Conservation (phyloP, 345 rosid genomes). For the Heritiera littoralis region DNA sequence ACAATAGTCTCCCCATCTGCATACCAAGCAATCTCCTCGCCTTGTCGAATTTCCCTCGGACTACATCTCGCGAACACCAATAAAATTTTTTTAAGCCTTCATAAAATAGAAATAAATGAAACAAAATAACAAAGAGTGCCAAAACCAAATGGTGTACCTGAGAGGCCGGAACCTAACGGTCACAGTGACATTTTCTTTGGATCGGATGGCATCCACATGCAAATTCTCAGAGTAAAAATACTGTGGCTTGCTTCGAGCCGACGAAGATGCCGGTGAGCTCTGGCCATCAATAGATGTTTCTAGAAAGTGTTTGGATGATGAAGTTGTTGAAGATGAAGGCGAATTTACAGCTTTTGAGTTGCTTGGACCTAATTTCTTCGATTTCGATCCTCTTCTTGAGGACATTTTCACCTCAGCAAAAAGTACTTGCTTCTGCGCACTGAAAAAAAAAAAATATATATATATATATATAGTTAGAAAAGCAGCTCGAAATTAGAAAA, state of each 20-base stretch:
- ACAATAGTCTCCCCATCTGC: slow-evolving; percentile 97
- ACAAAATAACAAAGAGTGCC: not conserved
- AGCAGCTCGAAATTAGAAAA: not conserved
- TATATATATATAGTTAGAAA: not conserved
- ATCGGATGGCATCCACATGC: slow-evolving; percentile 44
- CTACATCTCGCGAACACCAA: slow-evolving; percentile 38
- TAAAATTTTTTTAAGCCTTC: slow-evolving; percentile 29
- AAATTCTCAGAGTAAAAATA: slow-evolving; percentile 58
- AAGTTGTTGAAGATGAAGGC: slow-evolving; percentile 82
- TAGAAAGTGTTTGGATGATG: slow-evolving; percentile 72
- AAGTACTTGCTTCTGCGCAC: slow-evolving; percentile 27
- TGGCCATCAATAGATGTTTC: slow-evolving; percentile 85
- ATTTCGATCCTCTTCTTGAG: slow-evolving; percentile 60
- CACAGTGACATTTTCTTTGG: slow-evolving; percentile 90
- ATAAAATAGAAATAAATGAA: slow-evolving; percentile 17
- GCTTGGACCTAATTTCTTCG: slow-evolving; percentile 49
- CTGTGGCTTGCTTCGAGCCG: slow-evolving; percentile 84
- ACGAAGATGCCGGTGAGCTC: slow-evolving; percentile 96
- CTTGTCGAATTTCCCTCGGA: slow-evolving; percentile 94
- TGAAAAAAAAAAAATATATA: slow-evolving; percentile 24
- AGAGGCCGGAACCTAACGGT: slow-evolving; percentile 98
- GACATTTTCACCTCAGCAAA: slow-evolving; percentile 57
- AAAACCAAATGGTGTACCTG: slow-evolving; percentile 44
- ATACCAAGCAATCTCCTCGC: slow-evolving; percentile 99
- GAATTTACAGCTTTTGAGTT: slow-evolving; percentile 67